Evolutionary conservation across 164 flowering plant genomes (phyloP).

Genomic region (Echeveria elegans): DNA sequence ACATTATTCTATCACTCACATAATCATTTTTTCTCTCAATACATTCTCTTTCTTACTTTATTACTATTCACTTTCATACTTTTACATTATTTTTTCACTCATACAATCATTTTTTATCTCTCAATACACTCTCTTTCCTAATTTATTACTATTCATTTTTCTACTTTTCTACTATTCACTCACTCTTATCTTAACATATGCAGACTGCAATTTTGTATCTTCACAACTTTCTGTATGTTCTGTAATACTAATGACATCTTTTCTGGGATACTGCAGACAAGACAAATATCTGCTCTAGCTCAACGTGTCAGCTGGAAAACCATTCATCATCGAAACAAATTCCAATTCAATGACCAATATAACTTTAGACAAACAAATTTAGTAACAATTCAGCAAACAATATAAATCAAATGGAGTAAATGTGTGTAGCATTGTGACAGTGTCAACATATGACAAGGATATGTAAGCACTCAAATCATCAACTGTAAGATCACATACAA

Average conservation of each 20-base stretch:
- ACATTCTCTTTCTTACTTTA: too few relatives aligned
- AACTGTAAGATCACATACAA: slow-evolving; percentile 72
- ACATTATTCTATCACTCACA: too few relatives aligned
- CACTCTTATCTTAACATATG: neutral
- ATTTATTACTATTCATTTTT: too few relatives aligned
- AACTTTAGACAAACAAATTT: neutral
- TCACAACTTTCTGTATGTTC: slow-evolving; percentile 69
- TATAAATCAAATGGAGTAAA: neutral
- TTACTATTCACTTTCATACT: too few relatives aligned
- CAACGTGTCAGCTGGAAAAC: slow-evolving; percentile 39
- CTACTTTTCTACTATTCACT: too few relatives aligned
- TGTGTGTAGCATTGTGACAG: slow-evolving; percentile 74
- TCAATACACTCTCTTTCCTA: too few relatives aligned
- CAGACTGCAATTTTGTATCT: slow-evolving; percentile 29
- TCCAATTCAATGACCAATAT: neutral
- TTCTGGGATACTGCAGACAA: slow-evolving; percentile 92
- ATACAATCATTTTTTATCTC: too few relatives aligned
- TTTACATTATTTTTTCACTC: too few relatives aligned
- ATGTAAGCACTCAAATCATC: slow-evolving; percentile 63
- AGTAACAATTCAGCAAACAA: neutral
- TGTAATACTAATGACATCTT: slow-evolving; percentile 81
- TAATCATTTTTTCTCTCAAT: too few relatives aligned
- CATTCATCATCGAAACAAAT: slow-evolving; percentile 5
- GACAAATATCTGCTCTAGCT: slow-evolving; percentile 88
- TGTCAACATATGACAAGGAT: slow-evolving; percentile 72